Conservation (phyloP, 2,329 filamentous ascomycete genomes). For the Zymoseptoria pseudotritici region DNA sequence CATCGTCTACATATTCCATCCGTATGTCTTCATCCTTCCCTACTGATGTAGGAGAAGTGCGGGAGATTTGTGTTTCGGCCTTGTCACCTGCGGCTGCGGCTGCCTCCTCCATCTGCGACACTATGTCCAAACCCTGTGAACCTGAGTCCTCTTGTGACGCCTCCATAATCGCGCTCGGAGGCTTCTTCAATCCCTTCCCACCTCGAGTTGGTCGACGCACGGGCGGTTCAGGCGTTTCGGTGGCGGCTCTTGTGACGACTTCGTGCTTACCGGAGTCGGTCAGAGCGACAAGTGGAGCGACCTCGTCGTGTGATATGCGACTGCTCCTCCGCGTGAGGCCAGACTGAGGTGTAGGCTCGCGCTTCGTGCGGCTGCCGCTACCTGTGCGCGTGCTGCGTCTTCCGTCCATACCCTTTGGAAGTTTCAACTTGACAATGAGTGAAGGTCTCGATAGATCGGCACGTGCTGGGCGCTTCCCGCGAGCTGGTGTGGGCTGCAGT, state of each 20-base stretch:
- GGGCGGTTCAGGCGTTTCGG: conserved; percentile 42
- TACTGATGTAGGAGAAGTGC: conserved; percentile 21
- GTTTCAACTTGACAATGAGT: conserved; percentile 37
- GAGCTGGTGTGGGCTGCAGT: conserved; percentile 12
- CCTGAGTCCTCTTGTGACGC: conserved; percentile 45
- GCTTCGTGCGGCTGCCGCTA: conserved; percentile 30
- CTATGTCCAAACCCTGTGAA: conserved; percentile 30
- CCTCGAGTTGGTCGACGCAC: conserved; percentile 37
- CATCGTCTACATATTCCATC: conserved; percentile 32
- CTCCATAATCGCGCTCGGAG: conserved; percentile 45
- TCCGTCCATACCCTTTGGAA: conserved; percentile 19
- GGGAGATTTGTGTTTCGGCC: conserved; percentile 27
- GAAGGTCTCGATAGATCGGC: conserved; percentile 11
- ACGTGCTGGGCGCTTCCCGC: conserved; percentile 6
- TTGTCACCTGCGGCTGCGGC: conserved; percentile 18
- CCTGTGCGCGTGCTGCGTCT: conserved; percentile 30
- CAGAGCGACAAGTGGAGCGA: conserved; percentile 50
- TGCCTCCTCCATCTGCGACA: conserved; percentile 21
- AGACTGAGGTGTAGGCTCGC: conserved; percentile 28
- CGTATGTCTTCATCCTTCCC: conserved; percentile 30
- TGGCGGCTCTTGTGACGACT: conserved; percentile 47
- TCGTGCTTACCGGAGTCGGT: conserved; percentile 54
- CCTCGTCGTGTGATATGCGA: conserved; percentile 51
- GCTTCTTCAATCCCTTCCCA: conserved; percentile 43
- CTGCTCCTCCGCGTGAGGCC: conserved; percentile 45